These are phyloP conservation scores for Inosperma sp. DNA, from an alignment of 768 basidiomycete genomes.

Conservation along the genomic window DNA sequence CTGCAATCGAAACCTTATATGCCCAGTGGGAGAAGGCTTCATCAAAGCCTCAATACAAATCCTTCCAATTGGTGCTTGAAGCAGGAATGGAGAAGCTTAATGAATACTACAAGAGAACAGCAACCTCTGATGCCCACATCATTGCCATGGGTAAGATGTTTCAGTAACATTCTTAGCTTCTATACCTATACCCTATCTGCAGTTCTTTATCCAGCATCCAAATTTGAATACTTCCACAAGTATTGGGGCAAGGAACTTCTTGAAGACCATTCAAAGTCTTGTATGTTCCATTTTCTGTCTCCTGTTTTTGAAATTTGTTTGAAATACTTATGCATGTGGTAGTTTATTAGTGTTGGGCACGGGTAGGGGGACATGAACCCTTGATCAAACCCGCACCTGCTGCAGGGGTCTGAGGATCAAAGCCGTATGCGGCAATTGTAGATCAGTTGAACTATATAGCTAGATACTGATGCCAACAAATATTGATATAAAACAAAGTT, in stretches of 20 bases:
- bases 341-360: slow-evolving; percentile 5
- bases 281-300: not conserved
- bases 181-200: slow-evolving; percentile 30
- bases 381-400: no score
- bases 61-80: slow-evolving; percentile 20
- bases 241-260: not conserved
- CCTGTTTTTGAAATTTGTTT: not conserved
- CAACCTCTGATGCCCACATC: no score
- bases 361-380: no score
- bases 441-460: not conserved
- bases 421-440: not conserved
- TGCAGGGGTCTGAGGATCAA: no score
- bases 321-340: not conserved
- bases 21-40: not conserved
- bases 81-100: slow-evolving; percentile 29
- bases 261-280: not conserved
- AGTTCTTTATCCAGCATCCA: slow-evolving; percentile 25
- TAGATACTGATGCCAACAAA: not conserved
- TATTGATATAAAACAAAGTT: not conserved
- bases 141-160: no score
- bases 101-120: slow-evolving; percentile 32
- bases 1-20: slow-evolving; percentile 22
- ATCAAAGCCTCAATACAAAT: slow-evolving; percentile 9
- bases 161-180: no score
- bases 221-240: slow-evolving; percentile 5